These are phyloP conservation scores for Nevesoporus exiguus DNA, from an alignment of 768 basidiomycete species.

Conservation along the genomic window DNA sequence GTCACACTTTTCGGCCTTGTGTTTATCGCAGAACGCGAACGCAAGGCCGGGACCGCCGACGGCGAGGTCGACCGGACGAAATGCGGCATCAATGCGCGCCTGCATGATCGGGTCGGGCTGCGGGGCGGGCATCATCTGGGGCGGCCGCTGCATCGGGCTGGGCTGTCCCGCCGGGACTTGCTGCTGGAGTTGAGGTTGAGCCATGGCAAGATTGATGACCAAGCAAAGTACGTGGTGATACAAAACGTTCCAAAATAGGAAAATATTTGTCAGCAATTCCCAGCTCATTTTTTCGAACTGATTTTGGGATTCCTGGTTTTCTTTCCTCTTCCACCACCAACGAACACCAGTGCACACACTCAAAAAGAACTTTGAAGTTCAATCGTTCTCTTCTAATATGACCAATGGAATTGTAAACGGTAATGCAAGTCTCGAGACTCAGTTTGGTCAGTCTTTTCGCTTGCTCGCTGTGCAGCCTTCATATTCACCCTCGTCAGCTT, in stretches of 20 bases:
- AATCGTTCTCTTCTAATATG: conserved; percentile 57
- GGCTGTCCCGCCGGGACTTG: conserved; percentile 39
- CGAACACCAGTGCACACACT: conserved; percentile 25
- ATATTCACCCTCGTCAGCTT: conserved; percentile 45
- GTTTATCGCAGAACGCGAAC: conserved; percentile 58
- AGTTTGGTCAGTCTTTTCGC: conserved; percentile 54
- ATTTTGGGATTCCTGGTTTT: conserved; percentile 15
- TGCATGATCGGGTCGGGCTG: conserved; percentile 70
- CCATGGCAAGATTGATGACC: conserved; percentile 41
- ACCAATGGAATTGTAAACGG: conserved; percentile 90
- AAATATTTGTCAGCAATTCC: conserved; percentile 27
- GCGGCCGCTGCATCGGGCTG: conserved; percentile 32
- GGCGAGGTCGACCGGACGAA: conserved; percentile 51
- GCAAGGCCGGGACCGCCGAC: conserved; percentile 52
- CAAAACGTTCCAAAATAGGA: not conserved
- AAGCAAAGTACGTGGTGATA: not conserved
- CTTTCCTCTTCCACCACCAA: conserved; percentile 26
- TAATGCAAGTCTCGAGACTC: conserved; percentile 64
- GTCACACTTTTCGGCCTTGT: conserved; percentile 71
- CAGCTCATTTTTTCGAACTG: conserved; percentile 25
- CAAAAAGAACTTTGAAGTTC: conserved; percentile 29
- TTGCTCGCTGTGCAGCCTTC: not conserved
- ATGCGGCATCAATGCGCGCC: conserved; percentile 74
- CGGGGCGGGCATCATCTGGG: conserved; percentile 42
- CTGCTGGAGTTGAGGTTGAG: conserved; percentile 59